Percentiles rank a stretch among this genome's conserved stretches.
phyloP scores from a whole-genome alignment of 2,329 filamentous ascomycete genomes.

The Xylariaceae sp. region DNA sequence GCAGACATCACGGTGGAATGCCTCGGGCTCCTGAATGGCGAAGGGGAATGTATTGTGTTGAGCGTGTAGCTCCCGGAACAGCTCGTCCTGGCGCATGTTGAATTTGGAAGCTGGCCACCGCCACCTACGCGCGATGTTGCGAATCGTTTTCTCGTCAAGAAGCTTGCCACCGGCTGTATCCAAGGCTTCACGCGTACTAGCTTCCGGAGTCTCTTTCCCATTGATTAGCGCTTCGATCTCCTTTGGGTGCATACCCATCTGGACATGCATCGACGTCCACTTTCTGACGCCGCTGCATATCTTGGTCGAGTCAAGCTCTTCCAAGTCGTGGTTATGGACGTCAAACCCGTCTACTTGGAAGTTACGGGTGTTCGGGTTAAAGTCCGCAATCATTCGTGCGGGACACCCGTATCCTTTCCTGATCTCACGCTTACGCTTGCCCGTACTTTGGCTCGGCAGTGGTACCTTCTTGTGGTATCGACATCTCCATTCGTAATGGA shows the following conservation, averaged over 20 bases:
- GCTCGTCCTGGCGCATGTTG: conserved; percentile 6
- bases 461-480: conserved; percentile 4
- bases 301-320: conserved; percentile 5
- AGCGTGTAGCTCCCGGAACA: conserved; percentile 6
- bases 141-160: conserved; percentile 11
- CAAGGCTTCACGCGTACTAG: background rate
- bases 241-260: conserved; percentile 6
- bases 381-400: conserved; percentile 4
- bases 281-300: conserved; percentile 5
- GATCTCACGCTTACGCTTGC: conserved; percentile 12
- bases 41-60: conserved; percentile 9
- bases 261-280: conserved; percentile 8
- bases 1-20: conserved; percentile 6
- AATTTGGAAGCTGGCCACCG: conserved; percentile 10
- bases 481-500: conserved; percentile 8
- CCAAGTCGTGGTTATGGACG: conserved; percentile 5
- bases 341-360: conserved; percentile 1
- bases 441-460: conserved; percentile 2
- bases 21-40: background rate
- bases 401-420: conserved; percentile 3
- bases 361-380: background rate
- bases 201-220: background rate
- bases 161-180: conserved; percentile 1
- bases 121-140: conserved; percentile 10
- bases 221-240: conserved; percentile 10